Conservation (phyloP, 2,329 filamentous ascomycete species). For the Grosmannia serpens region DNA sequence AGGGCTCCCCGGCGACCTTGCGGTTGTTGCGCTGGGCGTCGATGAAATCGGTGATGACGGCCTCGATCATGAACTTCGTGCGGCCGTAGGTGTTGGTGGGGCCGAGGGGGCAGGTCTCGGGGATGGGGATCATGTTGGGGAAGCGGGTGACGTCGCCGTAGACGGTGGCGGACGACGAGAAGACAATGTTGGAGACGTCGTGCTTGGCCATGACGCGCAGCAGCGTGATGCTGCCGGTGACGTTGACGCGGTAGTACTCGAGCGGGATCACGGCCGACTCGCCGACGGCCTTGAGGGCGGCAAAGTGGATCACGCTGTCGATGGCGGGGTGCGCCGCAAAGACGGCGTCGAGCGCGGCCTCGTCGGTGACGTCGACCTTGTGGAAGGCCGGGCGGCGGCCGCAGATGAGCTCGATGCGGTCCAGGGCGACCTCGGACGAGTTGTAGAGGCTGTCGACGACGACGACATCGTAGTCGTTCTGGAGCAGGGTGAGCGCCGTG, state of each 20-base stretch:
- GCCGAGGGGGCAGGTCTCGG: conserved; percentile 89
- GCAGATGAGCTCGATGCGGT: conserved; percentile 88
- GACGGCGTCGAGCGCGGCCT: conserved; percentile 70
- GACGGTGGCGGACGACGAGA: conserved; percentile 94
- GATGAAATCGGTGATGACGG: conserved; percentile 82
- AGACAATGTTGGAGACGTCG: conserved; percentile 93
- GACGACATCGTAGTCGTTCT: conserved; percentile 92
- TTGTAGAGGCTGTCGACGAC: conserved; percentile 97
- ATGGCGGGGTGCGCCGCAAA: conserved; percentile 86
- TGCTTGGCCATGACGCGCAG: conserved; percentile 78
- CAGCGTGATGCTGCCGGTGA: conserved; percentile 80
- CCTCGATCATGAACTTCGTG: conserved; percentile 89
- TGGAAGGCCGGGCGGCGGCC: conserved; percentile 81
- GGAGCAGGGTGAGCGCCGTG: conserved; percentile 80
- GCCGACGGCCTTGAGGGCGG: conserved; percentile 94
- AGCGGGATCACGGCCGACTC: conserved; percentile 89
- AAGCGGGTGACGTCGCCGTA: conserved; percentile 96
- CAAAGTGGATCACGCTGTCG: conserved; percentile 98
- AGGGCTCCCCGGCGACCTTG: conserved; percentile 66
- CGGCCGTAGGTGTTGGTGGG: conserved; percentile 97
- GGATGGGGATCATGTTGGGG: conserved; percentile 97
- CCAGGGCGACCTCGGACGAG: conserved; percentile 80
- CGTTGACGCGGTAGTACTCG: conserved; percentile 97
- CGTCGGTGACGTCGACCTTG: conserved; percentile 79
- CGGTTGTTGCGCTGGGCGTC: conserved; percentile 75